Percentiles rank a stretch among this genome's conserved stretches.
These are phyloP conservation scores for Ophiostoma tasmaniense DNA, from an alignment of 2,329 filamentous ascomycete genomes.

Conservation along the genomic window DNA sequence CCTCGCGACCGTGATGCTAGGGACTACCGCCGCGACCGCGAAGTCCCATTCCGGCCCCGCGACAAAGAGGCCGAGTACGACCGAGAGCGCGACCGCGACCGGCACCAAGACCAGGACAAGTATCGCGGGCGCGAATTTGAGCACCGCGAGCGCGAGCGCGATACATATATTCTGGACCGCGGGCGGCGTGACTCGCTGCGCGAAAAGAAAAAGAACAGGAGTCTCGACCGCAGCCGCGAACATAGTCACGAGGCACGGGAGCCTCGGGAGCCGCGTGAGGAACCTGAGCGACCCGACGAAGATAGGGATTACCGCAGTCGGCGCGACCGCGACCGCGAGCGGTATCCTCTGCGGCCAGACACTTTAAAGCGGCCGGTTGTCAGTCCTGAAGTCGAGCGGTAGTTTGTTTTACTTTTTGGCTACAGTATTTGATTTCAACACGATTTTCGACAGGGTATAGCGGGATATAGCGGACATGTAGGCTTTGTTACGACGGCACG, in stretches of 20 bases:
- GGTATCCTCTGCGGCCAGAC: conserved; percentile 34
- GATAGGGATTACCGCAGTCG: conserved; percentile 16
- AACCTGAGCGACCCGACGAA: conserved; percentile 19
- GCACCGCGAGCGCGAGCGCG: conserved; percentile 20
- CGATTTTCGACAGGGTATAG: too few relatives aligned
- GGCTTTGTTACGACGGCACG: background rate
- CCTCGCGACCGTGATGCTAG: background rate
- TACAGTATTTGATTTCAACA: background rate
- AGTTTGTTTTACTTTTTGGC: background rate
- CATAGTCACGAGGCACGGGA: conserved; percentile 24
- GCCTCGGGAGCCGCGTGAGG: conserved; percentile 22
- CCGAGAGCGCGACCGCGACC: conserved; percentile 24
- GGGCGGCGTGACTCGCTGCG: conserved; percentile 27
- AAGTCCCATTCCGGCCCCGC: background rate
- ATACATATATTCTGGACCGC: conserved; percentile 12
- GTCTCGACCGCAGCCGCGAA: conserved; percentile 20
- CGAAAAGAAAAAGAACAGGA: conserved; percentile 25
- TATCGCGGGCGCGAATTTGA: too few relatives aligned
- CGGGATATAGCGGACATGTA: too few relatives aligned
- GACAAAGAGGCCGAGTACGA: conserved; percentile 14
- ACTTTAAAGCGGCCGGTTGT: conserved; percentile 39
- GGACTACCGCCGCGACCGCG: background rate
- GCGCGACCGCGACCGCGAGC: conserved; percentile 22
- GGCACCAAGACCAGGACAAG: conserved; percentile 28
- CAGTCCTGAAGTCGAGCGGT: conserved; percentile 38